A percentile compares a stretch with the other conserved stretches of the same genome.
Evolutionary conservation across 1,284 basidiomycete genomes (phyloP).

Genomic region (Tilletia walkeri): DNA sequence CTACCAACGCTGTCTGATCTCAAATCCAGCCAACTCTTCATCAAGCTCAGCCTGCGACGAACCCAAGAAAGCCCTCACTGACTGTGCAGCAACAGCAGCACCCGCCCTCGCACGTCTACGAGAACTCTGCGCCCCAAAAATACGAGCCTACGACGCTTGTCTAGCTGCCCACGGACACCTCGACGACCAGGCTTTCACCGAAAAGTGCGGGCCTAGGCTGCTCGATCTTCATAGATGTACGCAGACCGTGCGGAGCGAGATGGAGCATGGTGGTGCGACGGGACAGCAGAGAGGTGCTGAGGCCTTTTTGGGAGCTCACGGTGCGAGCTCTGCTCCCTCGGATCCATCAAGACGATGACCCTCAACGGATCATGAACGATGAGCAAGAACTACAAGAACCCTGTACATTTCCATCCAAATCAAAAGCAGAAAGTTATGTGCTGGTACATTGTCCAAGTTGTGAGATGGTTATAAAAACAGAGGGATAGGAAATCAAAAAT

Average conservation of each 20-base stretch:
- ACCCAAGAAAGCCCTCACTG: slow-evolving; percentile 37
- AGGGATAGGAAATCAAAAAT: too few species aligned
- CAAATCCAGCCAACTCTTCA: slow-evolving; percentile 27
- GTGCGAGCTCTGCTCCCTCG: neutral
- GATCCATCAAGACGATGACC: too few species aligned
- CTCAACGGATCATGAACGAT: too few species aligned
- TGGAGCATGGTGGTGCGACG: slow-evolving; percentile 22
- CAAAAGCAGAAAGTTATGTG: too few species aligned
- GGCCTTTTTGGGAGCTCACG: neutral
- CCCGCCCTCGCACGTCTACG: slow-evolving; percentile 48
- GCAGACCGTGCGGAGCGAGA: slow-evolving; percentile 42
- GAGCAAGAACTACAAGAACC: too few species aligned
- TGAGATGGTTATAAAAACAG: too few species aligned
- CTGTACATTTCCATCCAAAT: too few species aligned
- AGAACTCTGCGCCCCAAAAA: slow-evolving; percentile 36
- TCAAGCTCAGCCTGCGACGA: slow-evolving; percentile 30
- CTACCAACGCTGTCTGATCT: slow-evolving; percentile 50
- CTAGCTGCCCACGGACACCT: slow-evolving; percentile 31
- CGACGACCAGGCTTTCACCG: slow-evolving; percentile 41
- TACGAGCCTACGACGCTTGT: slow-evolving; percentile 48
- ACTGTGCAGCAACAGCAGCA: slow-evolving; percentile 46
- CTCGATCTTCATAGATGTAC: slow-evolving; percentile 46
- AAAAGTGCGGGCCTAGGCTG: slow-evolving; percentile 42
- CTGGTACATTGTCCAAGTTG: too few species aligned
- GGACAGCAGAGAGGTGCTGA: slow-evolving; percentile 4